Percentiles rank a stretch among this genome's conserved stretches.
Conservation (phyloP, 2,329 filamentous ascomycete species). For the Paecilomyces formosus region DNA sequence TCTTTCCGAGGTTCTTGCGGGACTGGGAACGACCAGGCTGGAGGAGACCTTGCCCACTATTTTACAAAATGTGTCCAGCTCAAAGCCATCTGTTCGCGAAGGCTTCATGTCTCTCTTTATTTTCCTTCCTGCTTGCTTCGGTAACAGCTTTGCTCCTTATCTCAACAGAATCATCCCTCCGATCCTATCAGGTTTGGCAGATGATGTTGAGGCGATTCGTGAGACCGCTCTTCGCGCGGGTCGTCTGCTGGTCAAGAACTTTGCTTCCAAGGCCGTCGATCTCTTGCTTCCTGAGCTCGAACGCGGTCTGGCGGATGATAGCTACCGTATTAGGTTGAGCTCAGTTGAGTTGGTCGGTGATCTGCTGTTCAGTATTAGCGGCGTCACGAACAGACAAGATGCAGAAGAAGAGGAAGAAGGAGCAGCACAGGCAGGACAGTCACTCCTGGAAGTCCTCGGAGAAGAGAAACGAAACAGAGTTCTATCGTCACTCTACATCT, state of each 20-base stretch:
- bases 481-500: conserved; percentile 93
- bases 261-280: conserved; percentile 89
- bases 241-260: conserved; percentile 94
- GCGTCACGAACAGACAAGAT: conserved; percentile 73
- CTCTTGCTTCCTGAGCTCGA: conserved; percentile 90
- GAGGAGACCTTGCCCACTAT: conserved; percentile 97
- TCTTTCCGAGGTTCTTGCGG: conserved; percentile 90
- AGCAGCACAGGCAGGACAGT: conserved; percentile 79
- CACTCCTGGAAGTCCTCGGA: conserved; percentile 87
- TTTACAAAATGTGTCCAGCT: conserved; percentile 87
- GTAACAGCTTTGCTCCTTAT: conserved; percentile 96
- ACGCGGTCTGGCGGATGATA: conserved; percentile 93
- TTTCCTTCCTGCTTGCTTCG: conserved; percentile 96
- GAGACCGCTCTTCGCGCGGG: conserved; percentile 94
- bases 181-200: conserved; percentile 86
- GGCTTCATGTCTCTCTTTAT: conserved; percentile 99
- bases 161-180: conserved; percentile 92
- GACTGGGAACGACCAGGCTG: conserved; percentile 80
- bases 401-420: conserved; percentile 71
- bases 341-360: conserved; percentile 97
- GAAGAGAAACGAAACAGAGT: conserved; percentile 97
- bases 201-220: conserved; percentile 92
- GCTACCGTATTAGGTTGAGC: conserved; percentile 93
- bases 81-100: conserved; percentile 83
- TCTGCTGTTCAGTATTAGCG: conserved; percentile 93